Conservation (phyloP, 1,284 basidiomycete genomes). For the Pseudozyma sp. region DNA sequence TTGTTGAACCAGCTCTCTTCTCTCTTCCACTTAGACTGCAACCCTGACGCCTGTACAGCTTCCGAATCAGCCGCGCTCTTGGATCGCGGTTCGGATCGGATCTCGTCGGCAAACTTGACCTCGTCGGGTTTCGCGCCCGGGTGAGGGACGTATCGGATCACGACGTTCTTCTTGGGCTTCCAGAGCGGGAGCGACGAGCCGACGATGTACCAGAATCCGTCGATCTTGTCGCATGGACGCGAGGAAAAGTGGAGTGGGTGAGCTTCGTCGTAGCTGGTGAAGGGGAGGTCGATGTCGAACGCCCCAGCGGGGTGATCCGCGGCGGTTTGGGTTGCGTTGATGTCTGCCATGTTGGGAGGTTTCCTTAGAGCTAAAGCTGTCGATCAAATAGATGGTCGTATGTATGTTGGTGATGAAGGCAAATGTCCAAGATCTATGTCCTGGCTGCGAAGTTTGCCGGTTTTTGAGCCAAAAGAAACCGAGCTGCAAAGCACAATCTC, state of each 20-base stretch:
- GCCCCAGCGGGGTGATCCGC: conserved; percentile 1
- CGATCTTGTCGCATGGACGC: conserved; percentile 20
- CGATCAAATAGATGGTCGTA: background rate
- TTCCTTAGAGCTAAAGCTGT: background rate
- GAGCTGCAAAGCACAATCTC: no score
- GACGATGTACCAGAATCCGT: conserved; percentile 47
- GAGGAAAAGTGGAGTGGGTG: conserved; percentile 42
- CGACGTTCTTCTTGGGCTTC: conserved; percentile 50
- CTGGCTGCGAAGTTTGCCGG: background rate
- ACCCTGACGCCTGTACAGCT: conserved; percentile 9
- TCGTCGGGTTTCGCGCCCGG: conserved; percentile 6
- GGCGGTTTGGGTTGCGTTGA: background rate
- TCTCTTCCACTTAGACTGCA: conserved; percentile 32
- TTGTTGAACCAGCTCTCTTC: conserved; percentile 44
- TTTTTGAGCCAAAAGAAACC: background rate
- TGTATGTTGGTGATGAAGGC: background rate
- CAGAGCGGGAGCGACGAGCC: conserved; percentile 39
- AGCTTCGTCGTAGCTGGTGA: conserved; percentile 25
- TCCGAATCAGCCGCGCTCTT: conserved; percentile 11
- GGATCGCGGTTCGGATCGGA: conserved; percentile 39
- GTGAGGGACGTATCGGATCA: conserved; percentile 43
- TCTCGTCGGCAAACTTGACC: conserved; percentile 49
- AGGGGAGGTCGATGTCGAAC: conserved; percentile 49
- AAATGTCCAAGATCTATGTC: background rate
- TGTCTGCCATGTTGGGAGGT: conserved; percentile 4